Percentiles rank a stretch among this genome's conserved stretches.
These are phyloP conservation scores for Vigna hirtella DNA, from an alignment of 306 rosid genomes.

Conservation along the genomic window DNA sequence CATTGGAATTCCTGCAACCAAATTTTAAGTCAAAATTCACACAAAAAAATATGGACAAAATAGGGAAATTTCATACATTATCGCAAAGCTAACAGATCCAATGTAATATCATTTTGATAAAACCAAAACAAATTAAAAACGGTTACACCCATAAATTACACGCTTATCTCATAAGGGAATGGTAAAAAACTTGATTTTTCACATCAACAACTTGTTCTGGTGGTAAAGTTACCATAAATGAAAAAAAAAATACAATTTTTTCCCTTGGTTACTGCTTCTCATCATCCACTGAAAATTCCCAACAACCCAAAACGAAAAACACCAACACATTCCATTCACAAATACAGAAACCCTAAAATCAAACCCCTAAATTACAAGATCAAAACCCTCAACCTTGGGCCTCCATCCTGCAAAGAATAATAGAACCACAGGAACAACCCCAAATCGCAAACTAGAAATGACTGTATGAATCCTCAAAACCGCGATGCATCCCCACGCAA, in stretches of 20 bases:
- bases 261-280: background rate
- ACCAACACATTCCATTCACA: no score
- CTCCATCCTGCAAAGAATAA: no score
- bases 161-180: slow-evolving; percentile 31
- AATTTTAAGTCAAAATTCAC: slow-evolving; percentile 37
- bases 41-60: background rate
- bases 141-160: background rate
- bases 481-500: no score
- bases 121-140: background rate
- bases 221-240: background rate
- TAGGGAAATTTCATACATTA: background rate
- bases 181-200: slow-evolving; percentile 3
- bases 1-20: slow-evolving; percentile 63
- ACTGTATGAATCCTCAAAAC: no score
- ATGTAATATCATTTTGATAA: background rate
- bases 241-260: background rate
- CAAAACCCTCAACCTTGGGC: no score
- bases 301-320: no score
- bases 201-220: background rate
- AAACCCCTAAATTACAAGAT: no score
- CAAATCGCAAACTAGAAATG: no score
- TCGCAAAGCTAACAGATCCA: slow-evolving; percentile 28
- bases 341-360: no score
- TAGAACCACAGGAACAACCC: no score
- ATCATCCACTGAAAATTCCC: no score